Base-by-base conservation (phyloP, 2,329 filamentous ascomycete genomes). In the Fusarium buxicola region DNA sequence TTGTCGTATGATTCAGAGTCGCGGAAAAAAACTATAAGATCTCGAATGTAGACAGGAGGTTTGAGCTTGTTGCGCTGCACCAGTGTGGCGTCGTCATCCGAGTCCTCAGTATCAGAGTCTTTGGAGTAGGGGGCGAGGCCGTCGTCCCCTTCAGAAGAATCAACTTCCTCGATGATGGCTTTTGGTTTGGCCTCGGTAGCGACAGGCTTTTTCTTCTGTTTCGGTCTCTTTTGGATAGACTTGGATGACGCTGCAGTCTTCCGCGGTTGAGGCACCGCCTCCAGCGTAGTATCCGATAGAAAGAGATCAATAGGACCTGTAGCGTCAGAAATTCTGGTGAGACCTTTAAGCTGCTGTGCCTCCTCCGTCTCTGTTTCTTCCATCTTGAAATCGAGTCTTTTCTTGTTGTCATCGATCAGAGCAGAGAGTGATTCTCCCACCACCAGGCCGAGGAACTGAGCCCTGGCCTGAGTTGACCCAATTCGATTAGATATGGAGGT, bases 51-150 rank as follows among this genome's bases (percentile, higher is more conserved):
- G 1, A 99, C 93, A 1, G 95, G 95, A 0, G 92, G 86, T 55
- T 86, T 90, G 18, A 90, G 86, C 69, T 95, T 97, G 75, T 95
- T 89, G 12, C 94, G 86, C 55, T 91, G 89, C 43, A 98, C 84
- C 15, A 97, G 80, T 0, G 93, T 96, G 6, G 95, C 89, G 69
- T 99, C 96, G 32, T 97, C 94, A 55, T 97, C 93, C 0, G 92
- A 94, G 72, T 99, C 95, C 72, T 96, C 92, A 0, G 88, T 85
- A 66, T 99, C 95, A 2, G 91, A 93, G 70, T 92, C 92, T 74
- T 97, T 97, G 12, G 86, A 85, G 68, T 97, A 97, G 1, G 92
- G 86, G 3, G 87, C 80, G 2, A 98, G 80, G 58, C 91, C 90
- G 13, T 89, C 84, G 40, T 89, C 87, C 8, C 82, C 82, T 1